Percentiles rank a stretch among this genome's conserved stretches.
Conservation (phyloP, 2,329 filamentous ascomycete genomes). For the Bipolaris zeicola region DNA sequence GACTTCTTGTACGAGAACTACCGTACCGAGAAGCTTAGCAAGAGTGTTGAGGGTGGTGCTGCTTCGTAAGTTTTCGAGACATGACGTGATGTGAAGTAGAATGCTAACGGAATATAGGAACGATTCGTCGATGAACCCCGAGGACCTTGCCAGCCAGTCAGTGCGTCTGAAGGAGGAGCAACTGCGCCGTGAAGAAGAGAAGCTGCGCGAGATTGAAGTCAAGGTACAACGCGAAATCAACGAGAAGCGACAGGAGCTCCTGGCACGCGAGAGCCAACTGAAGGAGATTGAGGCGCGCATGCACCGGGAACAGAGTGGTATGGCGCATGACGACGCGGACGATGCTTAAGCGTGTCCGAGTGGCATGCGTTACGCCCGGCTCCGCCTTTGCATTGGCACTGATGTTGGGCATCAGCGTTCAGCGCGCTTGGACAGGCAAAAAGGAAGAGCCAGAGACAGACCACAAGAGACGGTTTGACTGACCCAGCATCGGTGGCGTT, state of each 20-base stretch:
- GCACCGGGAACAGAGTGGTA: slow-evolving; percentile 76
- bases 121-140: slow-evolving; percentile 94
- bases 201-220: slow-evolving; percentile 97
- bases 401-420: slow-evolving; percentile 26
- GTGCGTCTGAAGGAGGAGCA: slow-evolving; percentile 99
- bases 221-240: slow-evolving; percentile 99
- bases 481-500: slow-evolving; percentile 30
- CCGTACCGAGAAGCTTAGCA: slow-evolving; percentile 99
- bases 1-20: slow-evolving; percentile 99
- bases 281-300: slow-evolving; percentile 98
- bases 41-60: slow-evolving; percentile 93
- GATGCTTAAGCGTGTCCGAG: slow-evolving; percentile 32
- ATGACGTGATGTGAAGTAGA: not conserved
- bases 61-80: slow-evolving; percentile 71
- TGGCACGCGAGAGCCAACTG: slow-evolving; percentile 96
- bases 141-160: slow-evolving; percentile 94
- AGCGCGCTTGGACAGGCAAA: slow-evolving; percentile 37
- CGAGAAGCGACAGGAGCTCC: slow-evolving; percentile 97
- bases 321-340: slow-evolving; percentile 42
- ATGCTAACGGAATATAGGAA: slow-evolving; percentile 44
- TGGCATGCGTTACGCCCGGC: slow-evolving; percentile 9
- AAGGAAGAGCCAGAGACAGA: slow-evolving; percentile 28
- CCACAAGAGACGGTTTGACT: slow-evolving; percentile 27
- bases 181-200: slow-evolving; percentile 98
- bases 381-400: slow-evolving; percentile 13